Percentiles rank a stretch among this genome's conserved stretches.
phyloP scores from a whole-genome alignment of 495 filamentous ascomycete species.

The Penicillium soppii region DNA sequence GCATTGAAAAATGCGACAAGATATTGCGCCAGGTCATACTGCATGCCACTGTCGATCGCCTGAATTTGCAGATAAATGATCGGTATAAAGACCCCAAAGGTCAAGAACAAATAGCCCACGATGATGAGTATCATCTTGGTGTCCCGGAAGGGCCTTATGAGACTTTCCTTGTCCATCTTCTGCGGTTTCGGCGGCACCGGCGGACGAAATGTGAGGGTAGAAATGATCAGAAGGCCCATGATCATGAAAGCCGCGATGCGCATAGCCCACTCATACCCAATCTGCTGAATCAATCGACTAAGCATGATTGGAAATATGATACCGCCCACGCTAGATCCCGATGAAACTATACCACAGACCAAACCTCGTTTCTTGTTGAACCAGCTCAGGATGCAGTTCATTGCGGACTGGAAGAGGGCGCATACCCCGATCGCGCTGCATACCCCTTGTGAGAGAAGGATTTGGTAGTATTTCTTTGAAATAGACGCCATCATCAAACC shows the following conservation, averaged over 20 bases:
- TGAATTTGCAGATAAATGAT: no score
- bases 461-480: conserved; percentile 62
- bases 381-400: no score
- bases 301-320: conserved; percentile 55
- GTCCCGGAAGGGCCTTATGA: no score
- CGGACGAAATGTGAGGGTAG: conserved; percentile 29
- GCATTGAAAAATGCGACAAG: no score
- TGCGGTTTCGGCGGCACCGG: no score
- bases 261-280: conserved; percentile 44
- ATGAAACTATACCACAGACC: background rate
- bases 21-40: no score
- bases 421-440: conserved; percentile 5
- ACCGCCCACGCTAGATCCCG: conserved; percentile 48
- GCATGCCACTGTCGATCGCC: no score
- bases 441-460: conserved; percentile 54
- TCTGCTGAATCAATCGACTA: conserved; percentile 17
- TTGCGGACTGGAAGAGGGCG: conserved; percentile 10
- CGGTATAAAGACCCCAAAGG: no score
- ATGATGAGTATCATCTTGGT: no score
- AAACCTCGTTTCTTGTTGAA: no score
- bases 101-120: no score
- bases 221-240: conserved; percentile 26
- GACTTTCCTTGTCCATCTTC: no score
- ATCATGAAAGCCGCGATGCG: conserved; percentile 38
- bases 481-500: conserved; percentile 22